phyloP scores from a whole-genome alignment of 2,329 filamentous ascomycete species.

The Aspergillus unguis region DNA sequence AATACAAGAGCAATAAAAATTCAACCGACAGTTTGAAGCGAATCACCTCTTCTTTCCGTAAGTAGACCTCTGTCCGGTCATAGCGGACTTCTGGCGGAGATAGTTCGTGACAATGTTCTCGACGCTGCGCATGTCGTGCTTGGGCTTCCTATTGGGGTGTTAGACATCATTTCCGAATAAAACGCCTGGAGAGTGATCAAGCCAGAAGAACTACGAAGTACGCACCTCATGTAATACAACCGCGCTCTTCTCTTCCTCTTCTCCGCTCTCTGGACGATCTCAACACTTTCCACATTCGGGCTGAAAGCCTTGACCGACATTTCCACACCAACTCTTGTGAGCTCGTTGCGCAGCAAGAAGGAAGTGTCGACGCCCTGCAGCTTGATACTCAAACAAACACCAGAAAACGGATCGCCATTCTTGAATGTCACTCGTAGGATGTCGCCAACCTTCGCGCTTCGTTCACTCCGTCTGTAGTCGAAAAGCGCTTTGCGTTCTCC shows the following conservation, averaged over 20 bases:
- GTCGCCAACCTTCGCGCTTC: constrained; percentile 80
- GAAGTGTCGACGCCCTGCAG: constrained; percentile 84
- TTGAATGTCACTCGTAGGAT: constrained; percentile 85
- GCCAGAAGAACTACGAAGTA: constrained; percentile 8
- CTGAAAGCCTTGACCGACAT: constrained; percentile 98
- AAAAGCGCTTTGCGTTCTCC: constrained; percentile 81
- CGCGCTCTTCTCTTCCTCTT: constrained; percentile 84
- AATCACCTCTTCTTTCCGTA: constrained; percentile 23
- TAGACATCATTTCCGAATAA: constrained; percentile 10
- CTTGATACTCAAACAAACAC: constrained; percentile 82
- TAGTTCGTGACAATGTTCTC: constrained; percentile 73
- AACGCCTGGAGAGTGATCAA: background rate
- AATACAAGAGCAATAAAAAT: constrained; percentile 27
- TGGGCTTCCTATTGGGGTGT: constrained; percentile 55
- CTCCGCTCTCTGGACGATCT: constrained; percentile 81
- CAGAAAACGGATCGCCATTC: constrained; percentile 83
- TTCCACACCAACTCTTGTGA: constrained; percentile 85
- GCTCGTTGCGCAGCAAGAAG: constrained; percentile 77
- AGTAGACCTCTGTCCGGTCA: constrained; percentile 31
- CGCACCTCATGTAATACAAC: constrained; percentile 79
- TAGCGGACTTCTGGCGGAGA: constrained; percentile 51
- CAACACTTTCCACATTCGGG: constrained; percentile 83
- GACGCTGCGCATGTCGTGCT: constrained; percentile 83
- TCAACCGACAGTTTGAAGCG: background rate
- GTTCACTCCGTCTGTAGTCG: constrained; percentile 65